Percentiles rank a stretch among this genome's conserved stretches.
phyloP scores from a whole-genome alignment of 139 green algal genomes.

The Medakamo hakoo region DNA sequence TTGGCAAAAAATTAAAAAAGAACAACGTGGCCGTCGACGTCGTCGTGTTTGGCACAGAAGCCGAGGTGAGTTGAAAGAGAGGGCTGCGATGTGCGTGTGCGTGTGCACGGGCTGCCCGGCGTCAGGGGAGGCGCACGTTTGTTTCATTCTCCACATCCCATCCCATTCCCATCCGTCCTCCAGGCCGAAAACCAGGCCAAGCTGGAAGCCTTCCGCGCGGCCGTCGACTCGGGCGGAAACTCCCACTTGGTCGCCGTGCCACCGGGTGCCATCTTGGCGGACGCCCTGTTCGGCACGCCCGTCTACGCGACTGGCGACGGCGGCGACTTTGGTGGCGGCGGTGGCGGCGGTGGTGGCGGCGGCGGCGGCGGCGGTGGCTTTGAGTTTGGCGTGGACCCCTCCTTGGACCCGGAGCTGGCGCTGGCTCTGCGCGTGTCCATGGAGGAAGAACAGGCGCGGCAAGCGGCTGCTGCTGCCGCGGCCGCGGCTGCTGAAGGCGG shows the following conservation, averaged over 20 bases:
- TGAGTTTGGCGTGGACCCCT: constrained; percentile 93
- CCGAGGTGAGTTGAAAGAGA: constrained; percentile 2
- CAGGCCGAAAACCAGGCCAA: constrained; percentile 70
- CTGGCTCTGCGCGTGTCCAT: constrained; percentile 75
- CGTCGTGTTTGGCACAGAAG: constrained; percentile 66
- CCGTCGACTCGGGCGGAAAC: constrained; percentile 91
- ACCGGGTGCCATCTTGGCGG: constrained; percentile 66
- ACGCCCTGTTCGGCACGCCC: constrained; percentile 81
- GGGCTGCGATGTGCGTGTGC: not conserved
- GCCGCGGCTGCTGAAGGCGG: constrained; percentile 15
- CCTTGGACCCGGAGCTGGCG: constrained; percentile 89
- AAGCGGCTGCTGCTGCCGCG: constrained; percentile 37
- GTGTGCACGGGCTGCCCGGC: not conserved
- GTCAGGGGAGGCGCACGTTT: no score
- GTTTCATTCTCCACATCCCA: not conserved
- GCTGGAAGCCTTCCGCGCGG: constrained; percentile 76
- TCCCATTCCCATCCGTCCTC: not conserved
- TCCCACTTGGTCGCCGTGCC: constrained; percentile 82
- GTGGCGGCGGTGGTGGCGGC: constrained; percentile 16
- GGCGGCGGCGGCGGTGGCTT: constrained; percentile 32
- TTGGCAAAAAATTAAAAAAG: constrained; percentile 99
- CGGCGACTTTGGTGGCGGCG: constrained; percentile 27
- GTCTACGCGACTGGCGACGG: constrained; percentile 61
- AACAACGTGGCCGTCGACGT: constrained; percentile 98
- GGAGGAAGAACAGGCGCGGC: constrained; percentile 88